Evolutionary conservation across 2,329 filamentous ascomycete species (phyloP), one percentile per base, ranked within the genome.

Genomic region (Ophidiomyces ophidiicola): DNA sequence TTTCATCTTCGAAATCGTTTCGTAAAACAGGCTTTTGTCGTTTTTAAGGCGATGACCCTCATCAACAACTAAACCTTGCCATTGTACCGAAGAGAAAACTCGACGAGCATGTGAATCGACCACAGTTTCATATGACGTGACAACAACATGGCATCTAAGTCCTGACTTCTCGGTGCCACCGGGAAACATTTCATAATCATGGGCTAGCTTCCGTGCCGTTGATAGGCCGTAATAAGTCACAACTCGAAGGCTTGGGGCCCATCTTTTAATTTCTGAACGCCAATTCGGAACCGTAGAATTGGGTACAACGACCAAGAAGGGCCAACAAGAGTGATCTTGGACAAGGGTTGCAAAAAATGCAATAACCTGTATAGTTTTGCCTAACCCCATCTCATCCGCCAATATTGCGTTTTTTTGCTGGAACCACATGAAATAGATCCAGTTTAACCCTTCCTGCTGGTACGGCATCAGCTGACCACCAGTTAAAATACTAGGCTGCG

Each of bases 261-360:
- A 98, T 49, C 82, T 79, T 63, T 93, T 92, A 58, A 96, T 85
- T 56, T 98, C 90, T 34, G 88, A 78, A 4, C 88, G 81, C 88
- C 90, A 98, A 56, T 98, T 98, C n/a, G 86, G 76, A 57, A 86
- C 93, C 0, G 90, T 98, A 0, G 88, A 80, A 54, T 96, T 96
- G 0, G 90, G 90, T 0, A 93, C 88, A 1, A 94, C 85, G 2
- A 96, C 71, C 11, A 98, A 69, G 55, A 94, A 96, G 0, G 90
- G 90, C 73, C 82, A 96, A 59, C 85, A 90, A 53, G 74, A 68
- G 52, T 75, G 70, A 36, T 78, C 71, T 44, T 80, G 70, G 17
- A 80, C 70, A 25, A 96, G 62, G 0, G 80, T 78, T 1, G 82
- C 77, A 44, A 96, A 71, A 46, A 94, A 74, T 2, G 79, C 76